Evolutionary conservation across 2,329 filamentous ascomycete genomes (phyloP), one percentile per base, ranked within the genome.

Genomic region (Nemania sp.): DNA sequence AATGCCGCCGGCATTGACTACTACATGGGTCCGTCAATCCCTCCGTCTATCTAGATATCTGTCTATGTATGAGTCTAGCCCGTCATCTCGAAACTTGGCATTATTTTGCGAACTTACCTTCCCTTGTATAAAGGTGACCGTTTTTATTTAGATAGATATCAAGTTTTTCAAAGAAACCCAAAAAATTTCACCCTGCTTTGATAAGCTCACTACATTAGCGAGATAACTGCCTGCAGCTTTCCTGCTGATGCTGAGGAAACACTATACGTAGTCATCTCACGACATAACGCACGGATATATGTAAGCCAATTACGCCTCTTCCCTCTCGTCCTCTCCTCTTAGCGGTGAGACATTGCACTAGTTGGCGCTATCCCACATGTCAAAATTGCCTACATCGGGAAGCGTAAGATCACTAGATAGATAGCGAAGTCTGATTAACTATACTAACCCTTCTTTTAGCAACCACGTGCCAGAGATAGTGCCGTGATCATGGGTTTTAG

Each of bases 201-300:
- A 20, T 43, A 62, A 52, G 52, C 63, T 52, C 43, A 6, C 26
- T 32, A 54, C 22, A 20, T 32, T 22, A 24, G n/a, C 24, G n/a
- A 26, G 22, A 51, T 45, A 6, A 20, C 7, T 3, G 5, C 20
- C 3, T 38, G 38, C 13, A 2, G 15, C 38, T 41, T 7, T n/a
- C 4, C 32, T 54, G 53, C 15, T 24, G 22, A 18, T 27, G 29
- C 20, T 13, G n/a, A n/a, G n/a, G n/a, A n/a, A n/a, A n/a, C n/a
- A n/a, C n/a, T n/a, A n/a, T n/a, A n/a, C n/a, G 22, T 20, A 24
- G 13, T 55, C 8, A 26, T 67, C 54, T 64, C 49, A 67, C 49
- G 15, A 38, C 32, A 55, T 22, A 57, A 59, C 38, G 8, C 45
- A 55, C 66, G 51, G 61, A 7, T 29, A 8, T 1, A 32, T 22